Base-by-base conservation (phyloP, 2,329 filamentous ascomycete species). In the Arthroderma sp. region DNA sequence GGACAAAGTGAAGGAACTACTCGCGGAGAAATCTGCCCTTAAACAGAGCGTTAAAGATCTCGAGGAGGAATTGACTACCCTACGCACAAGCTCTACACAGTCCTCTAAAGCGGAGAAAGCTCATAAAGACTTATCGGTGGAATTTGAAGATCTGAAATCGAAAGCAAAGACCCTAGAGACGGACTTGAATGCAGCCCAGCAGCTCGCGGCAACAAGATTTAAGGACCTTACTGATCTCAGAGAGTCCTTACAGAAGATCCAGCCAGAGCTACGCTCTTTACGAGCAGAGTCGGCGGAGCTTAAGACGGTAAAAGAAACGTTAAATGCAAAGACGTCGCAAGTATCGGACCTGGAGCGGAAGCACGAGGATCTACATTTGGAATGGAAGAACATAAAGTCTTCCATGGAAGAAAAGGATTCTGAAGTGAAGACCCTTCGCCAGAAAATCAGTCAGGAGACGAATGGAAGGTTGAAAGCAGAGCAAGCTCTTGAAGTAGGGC, bases 181-280 rank as follows among this genome's bases (percentile, higher is more conserved):
- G 0, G 91, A 98, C 67, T 79, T 97, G 2, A 86, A 84, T 1
- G 90, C 90, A 1, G 86, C 91, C 0, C 85, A 96, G 68, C 84
- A 94, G 70, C 79, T 97, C 11, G 89, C 93, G 0, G 85, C 94
- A 60, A 86, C 82, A 15, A 81, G 93, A 31, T 97, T 90, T 76
- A 95, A 90, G 70, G 91, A 97, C 59, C 75, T 96, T 1, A 85
- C 84, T 0, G 87, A 95, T 28, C 75, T 95, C 49, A 81, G 85
- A 19, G 87, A 91, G 60, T 77, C 91, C 1, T 72, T 96, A 31
- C 85, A 90, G 63, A 94, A 93, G 68, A 81, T 87, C 0, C 91
- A 96, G 66, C 87, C 89, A 0, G 91, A 98, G 71, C 75, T 97
- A 23, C 86, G 85, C 68, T 84, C 76, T 47, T 77, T 97, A 19